Percentiles rank a stretch among this genome's conserved stretches.
Evolutionary conservation across 768 basidiomycete species (phyloP).

Genomic region (Tulasnella sp.): DNA sequence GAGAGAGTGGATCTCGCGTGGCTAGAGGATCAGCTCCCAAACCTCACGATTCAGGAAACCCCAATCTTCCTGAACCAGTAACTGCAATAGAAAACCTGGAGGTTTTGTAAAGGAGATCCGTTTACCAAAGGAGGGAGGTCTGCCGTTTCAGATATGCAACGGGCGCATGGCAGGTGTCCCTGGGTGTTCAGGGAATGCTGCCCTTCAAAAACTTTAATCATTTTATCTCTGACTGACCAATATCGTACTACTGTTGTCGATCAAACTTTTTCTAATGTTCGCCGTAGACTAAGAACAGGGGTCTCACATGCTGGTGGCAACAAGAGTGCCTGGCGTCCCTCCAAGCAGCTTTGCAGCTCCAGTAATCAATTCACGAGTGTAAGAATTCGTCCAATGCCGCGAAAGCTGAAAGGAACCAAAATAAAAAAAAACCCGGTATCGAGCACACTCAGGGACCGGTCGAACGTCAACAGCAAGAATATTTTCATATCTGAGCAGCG

Average conservation of each 20-base stretch:
- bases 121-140: not conserved
- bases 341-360: conserved; percentile 5
- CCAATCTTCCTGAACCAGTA: too few species aligned
- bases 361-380: not conserved
- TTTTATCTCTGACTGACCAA: too few species aligned
- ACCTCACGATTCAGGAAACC: too few species aligned
- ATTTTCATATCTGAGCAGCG: not conserved
- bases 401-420: not conserved
- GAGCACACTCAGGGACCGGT: too few species aligned
- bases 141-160: too few species aligned
- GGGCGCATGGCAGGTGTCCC: too few species aligned
- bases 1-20: too few species aligned
- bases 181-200: not conserved
- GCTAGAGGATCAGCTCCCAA: too few species aligned
- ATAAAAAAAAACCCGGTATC: not conserved
- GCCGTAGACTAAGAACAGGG: not conserved
- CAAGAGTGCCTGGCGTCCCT: not conserved
- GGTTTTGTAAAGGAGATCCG: too few species aligned
- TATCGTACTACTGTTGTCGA: not conserved
- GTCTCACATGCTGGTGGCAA: not conserved
- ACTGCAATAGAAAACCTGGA: too few species aligned
- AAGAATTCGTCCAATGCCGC: conserved; percentile 1
- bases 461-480: too few species aligned
- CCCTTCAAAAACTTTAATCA: too few species aligned
- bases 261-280: not conserved